Percentiles rank a stretch among this genome's conserved stretches.
These are phyloP conservation scores for Liriodendron chinense DNA, from an alignment of 164 flowering plant species.

Conservation along the genomic window DNA sequence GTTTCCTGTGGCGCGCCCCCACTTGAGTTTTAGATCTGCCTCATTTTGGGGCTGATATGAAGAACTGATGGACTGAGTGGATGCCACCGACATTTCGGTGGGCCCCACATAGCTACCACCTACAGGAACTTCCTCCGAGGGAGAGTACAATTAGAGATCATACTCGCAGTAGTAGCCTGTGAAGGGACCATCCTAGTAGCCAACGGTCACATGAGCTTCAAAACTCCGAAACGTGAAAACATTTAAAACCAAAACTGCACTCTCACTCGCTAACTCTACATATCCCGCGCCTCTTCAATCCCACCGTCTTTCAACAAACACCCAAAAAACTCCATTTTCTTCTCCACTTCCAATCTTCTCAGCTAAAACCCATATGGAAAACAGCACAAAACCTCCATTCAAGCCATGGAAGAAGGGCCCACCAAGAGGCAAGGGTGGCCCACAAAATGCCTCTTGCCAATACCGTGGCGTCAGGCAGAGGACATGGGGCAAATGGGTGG, in stretches of 20 bases:
- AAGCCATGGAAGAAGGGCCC: conserved; percentile 99
- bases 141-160: no score
- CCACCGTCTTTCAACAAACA: neutral
- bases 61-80: no score
- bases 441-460: conserved; percentile 83
- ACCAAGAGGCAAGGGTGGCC: conserved; percentile 95
- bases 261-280: conserved; percentile 32
- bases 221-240: conserved; percentile 62
- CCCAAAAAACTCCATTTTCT: conserved; percentile 4
- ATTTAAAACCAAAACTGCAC: conserved; percentile 49
- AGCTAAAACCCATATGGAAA: conserved; percentile 49
- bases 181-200: neutral
- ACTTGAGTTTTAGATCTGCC: no score
- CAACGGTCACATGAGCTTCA: conserved; percentile 75
- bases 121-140: no score
- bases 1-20: no score
- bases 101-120: no score
- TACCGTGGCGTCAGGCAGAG: conserved; percentile 93
- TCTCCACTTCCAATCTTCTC: conserved; percentile 9
- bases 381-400: conserved; percentile 40
- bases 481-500: conserved; percentile 99
- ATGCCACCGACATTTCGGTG: no score
- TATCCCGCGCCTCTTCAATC: conserved; percentile 42
- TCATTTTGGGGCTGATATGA: no score
- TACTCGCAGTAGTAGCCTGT: neutral